A percentile compares a stretch with the other conserved stretches of the same genome.
These are phyloP conservation scores for Epicoccum sorghinum DNA, from an alignment of 2,329 filamentous ascomycete genomes.

Conservation along the genomic window DNA sequence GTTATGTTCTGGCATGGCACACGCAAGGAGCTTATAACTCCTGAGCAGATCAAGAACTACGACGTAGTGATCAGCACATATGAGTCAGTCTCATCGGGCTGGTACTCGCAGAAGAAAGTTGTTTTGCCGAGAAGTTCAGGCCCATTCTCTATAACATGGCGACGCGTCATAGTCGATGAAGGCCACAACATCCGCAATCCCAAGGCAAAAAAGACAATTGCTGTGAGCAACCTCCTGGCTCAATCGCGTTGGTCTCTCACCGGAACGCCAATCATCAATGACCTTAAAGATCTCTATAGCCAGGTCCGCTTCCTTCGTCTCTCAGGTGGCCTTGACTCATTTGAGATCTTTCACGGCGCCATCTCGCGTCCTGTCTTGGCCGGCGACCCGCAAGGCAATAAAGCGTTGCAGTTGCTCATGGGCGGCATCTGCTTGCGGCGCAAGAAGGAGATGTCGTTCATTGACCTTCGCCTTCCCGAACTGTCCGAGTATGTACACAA, in stretches of 20 bases:
- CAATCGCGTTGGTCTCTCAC: slow-evolving; percentile 73
- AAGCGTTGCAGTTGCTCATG: slow-evolving; percentile 77
- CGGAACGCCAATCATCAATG: slow-evolving; percentile 77
- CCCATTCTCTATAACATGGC: slow-evolving; percentile 72
- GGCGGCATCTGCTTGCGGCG: slow-evolving; percentile 79
- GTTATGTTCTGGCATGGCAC: slow-evolving; percentile 77
- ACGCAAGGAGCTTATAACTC: slow-evolving; percentile 57
- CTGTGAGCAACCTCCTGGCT: slow-evolving; percentile 70
- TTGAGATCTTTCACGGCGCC: slow-evolving; percentile 74
- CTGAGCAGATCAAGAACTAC: slow-evolving; percentile 65
- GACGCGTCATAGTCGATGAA: slow-evolving; percentile 61
- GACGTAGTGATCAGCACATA: slow-evolving; percentile 87
- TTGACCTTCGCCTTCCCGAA: slow-evolving; percentile 78
- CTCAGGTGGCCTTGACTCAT: slow-evolving; percentile 74
- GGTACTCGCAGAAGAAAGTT: slow-evolving; percentile 55
- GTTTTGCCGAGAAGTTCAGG: slow-evolving; percentile 36
- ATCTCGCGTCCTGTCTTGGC: slow-evolving; percentile 71
- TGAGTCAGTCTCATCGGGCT: slow-evolving; percentile 74
- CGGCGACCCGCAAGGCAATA: slow-evolving; percentile 63
- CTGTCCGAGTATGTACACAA: slow-evolving; percentile 80
- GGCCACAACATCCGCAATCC: slow-evolving; percentile 78
- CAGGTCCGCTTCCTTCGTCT: slow-evolving; percentile 78
- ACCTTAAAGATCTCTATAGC: slow-evolving; percentile 79
- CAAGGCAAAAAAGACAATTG: slow-evolving; percentile 72
- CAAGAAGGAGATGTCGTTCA: slow-evolving; percentile 86